Evolutionary conservation across 192 early-diverging fungal genomes (phyloP), one percentile per base, ranked within the genome.

Genomic region (Borealophlyctis nickersoniae): DNA sequence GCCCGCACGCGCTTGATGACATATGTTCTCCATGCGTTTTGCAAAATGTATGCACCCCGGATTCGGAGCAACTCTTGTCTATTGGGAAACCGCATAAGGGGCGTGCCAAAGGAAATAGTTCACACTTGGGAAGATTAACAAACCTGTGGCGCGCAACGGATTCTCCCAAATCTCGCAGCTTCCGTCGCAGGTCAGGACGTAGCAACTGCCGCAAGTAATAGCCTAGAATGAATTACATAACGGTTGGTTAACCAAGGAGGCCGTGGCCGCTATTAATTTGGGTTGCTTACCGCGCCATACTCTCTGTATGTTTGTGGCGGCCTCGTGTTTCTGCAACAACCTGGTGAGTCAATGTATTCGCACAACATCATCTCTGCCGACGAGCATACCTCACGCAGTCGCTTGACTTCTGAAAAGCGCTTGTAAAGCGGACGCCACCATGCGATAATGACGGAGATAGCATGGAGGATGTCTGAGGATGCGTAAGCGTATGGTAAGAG

Each of bases 391-490:
- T 74, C 63, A 19, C 69, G 67, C 60, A 70, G 50, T 30, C 56
- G 35, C 50, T 65, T 74, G 32, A 52, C 60, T 27, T 84, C 80
- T 2, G 69, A 62, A 7, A 82, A 34, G 58, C 68, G 56, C n/a
- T 58, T 28, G 63, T 72, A 70, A 7, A 80, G 65, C 7, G 82
- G 82, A 16, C 80, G 63, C 82, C 82, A 84, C 82, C 82, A 84
- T 4, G 29, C 31, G 48, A 76, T 71, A 61, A 81, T 84, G 22
- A 32, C 70, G 58, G 75, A 77, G 27, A 74, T 77, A 3, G 80
- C 75, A 0, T n/a, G 49, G 33, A 56, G 0, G 2, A 1, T 19
- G 16, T 45, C 19, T 26, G 35, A 16, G 39, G n/a, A n/a, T n/a
- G n/a, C n/a, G n/a, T n/a, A n/a, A n/a, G n/a, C n/a, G n/a, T n/a